Base-by-base conservation (phyloP, 164 flowering plant species). In the Berberis thunbergii region DNA sequence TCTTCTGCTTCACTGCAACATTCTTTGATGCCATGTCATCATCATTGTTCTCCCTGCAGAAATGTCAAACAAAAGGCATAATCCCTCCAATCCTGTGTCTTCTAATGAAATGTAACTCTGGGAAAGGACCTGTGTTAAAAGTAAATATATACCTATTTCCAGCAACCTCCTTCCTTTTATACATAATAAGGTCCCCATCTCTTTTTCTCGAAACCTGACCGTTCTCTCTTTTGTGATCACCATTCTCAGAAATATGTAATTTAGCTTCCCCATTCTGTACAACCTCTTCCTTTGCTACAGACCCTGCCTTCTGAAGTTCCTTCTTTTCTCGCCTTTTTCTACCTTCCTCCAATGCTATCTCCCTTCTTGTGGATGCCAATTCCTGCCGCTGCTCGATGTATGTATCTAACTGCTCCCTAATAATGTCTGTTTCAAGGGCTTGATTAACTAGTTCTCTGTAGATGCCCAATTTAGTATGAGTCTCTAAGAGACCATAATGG, bases 401-500 rank as follows among this genome's bases (percentile, higher is more conserved):
- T 65, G 80, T 86, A 74, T 86, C 97, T 74, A 94, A 59, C 76
- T 74, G 83, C 68, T 78, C 84, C 74, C 83, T 80, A 54, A 87
- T 54, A 64, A 75, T 68, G 67, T 76, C 75, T 7, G 93, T 78
- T 57, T 73, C 78, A 69, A 85, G 75, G 52, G 78, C 83, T 39
- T 71, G 75, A 59, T 69, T 70, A 60, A 94, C 85, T 77, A 94
- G 72, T 71, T 81, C 85, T 13, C 69, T 62, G 12, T 91, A 76
- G 53, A 94, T 94, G 43, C 69, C 73, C 65, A 94, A 54, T 73
- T 94, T 94, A 44, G 68, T 78, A 65, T 72, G 77, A 64, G 77
- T 66, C 64, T 86, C 88, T 64, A 94, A 65, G 67, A 87, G 84
- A 56, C 91, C 85, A 81, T 91, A 94, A 56, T 85, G 93, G 8